A percentile compares a stretch with the other conserved stretches of the same genome.
Conservation (phyloP, 495 filamentous ascomycete species). For the Podospora conica region DNA sequence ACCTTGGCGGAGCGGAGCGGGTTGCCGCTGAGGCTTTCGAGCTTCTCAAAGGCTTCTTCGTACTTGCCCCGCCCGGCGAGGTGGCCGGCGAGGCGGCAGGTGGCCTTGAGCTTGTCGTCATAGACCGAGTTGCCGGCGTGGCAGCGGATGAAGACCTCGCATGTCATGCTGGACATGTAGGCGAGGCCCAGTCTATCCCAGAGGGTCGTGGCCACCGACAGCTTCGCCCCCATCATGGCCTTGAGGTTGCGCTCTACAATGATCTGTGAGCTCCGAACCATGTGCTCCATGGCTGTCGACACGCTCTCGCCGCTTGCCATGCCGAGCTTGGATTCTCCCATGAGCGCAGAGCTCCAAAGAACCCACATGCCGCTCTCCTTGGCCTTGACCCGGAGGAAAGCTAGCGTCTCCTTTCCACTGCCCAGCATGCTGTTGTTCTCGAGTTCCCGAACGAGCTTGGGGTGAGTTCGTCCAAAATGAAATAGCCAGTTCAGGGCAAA, state of each 20-base stretch:
- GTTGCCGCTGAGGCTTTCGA: conserved; percentile 62
- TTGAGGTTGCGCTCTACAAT: conserved; percentile 69
- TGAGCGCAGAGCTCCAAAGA: conserved; percentile 73
- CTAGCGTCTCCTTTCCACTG: conserved; percentile 72
- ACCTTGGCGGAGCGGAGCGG: conserved; percentile 68
- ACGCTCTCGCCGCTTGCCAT: conserved; percentile 74
- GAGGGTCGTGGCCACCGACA: conserved; percentile 62
- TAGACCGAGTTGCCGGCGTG: conserved; percentile 58
- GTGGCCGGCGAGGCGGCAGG: conserved; percentile 40
- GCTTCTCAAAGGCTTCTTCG: conserved; percentile 57
- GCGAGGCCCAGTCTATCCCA: conserved; percentile 71
- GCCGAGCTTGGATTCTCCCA: conserved; percentile 79
- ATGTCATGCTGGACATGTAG: conserved; percentile 59
- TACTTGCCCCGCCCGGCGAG: conserved; percentile 56
- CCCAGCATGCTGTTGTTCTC: conserved; percentile 67
- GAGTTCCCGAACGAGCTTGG: conserved; percentile 62
- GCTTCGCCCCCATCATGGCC: conserved; percentile 64
- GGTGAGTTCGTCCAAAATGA: conserved; percentile 83
- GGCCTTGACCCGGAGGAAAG: conserved; percentile 80
- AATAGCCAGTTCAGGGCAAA: conserved; percentile 97
- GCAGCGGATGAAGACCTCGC: conserved; percentile 72
- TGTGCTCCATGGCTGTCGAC: conserved; percentile 66
- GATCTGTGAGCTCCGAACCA: conserved; percentile 75
- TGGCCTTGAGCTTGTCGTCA: conserved; percentile 68
- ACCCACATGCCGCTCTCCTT: conserved; percentile 86